Evolutionary conservation across 208 protist genomes (phyloP).

Genomic region (Trypanosoma cruzi): DNA sequence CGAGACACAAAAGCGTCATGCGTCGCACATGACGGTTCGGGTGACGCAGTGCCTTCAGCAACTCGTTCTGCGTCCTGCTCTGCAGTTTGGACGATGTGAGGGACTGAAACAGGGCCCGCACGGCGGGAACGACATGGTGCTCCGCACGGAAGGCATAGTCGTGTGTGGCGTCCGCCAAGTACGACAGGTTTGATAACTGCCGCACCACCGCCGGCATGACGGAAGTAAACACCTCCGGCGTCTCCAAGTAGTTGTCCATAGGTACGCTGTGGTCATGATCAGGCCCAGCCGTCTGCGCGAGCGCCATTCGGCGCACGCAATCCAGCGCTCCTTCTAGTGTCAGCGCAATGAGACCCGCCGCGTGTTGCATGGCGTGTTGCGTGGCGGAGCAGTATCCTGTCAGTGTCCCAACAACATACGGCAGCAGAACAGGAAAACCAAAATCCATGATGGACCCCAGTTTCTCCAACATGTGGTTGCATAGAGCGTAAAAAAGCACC

Average conservation of each 20-base stretch:
- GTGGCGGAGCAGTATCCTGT: conserved; percentile 55
- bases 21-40: conserved; percentile 71
- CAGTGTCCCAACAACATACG: conserved; percentile 65
- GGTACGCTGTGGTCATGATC: conserved; percentile 82
- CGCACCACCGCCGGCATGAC: conserved; percentile 84
- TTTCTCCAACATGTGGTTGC: conserved; percentile 74
- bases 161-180: conserved; percentile 63
- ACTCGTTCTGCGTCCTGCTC: conserved; percentile 85
- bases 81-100: conserved; percentile 76
- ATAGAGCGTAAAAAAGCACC: conserved; percentile 83
- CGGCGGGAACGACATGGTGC: conserved; percentile 73
- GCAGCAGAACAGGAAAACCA: conserved; percentile 60
- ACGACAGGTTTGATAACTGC: conserved; percentile 77
- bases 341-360: conserved; percentile 55
- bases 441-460: conserved; percentile 84
- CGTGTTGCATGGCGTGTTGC: conserved; percentile 32
- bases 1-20: conserved; percentile 63
- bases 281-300: conserved; percentile 69
- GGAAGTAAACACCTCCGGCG: conserved; percentile 75
- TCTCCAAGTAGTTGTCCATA: conserved; percentile 71
- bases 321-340: conserved; percentile 74
- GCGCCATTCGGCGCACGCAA: conserved; percentile 63
- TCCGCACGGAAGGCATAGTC: conserved; percentile 73
- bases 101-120: conserved; percentile 77
- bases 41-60: conserved; percentile 76